Base-by-base conservation (phyloP, 495 filamentous ascomycete species). In the Aspergillus baeticus region DNA sequence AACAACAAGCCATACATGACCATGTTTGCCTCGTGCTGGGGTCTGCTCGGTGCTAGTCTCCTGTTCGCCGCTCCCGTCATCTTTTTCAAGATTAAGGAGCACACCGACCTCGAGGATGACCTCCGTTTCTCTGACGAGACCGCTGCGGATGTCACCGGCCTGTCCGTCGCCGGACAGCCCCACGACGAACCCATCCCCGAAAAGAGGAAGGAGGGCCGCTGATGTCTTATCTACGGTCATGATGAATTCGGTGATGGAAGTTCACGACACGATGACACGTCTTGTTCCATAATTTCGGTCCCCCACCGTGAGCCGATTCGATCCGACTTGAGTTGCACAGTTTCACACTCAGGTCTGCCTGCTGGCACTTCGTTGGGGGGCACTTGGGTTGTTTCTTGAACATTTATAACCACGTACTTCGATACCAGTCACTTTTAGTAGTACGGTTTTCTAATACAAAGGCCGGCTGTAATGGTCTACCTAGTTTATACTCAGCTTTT, bases 121-220 rank as follows among this genome's bases (percentile, higher is more conserved):
- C 73, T 96, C 29, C 85, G 84, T 61, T 92, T 90, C 72, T 89
- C 86, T 37, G 90, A 93, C 58, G 89, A 92, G 79, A 93, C 87
- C 7, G 55, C 65, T 36, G 60, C 64, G 44, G 73, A 77, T 21
- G 65, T 76, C 43, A 43, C 37, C 2, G 45, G 45, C 22, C 23
- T 57, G 26, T n/a, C 37, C 3, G 54, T 69, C 5, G 72, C 69
- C 20, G 52, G 62, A 10, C 54, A 57, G 8, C 55, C 65, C 26
- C 53, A 55, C 11, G 48, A 45, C 15, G 46, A 62, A 41, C 42
- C 58, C 0, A 51, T 50, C 7, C 55, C 61, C 17, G 65, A 70
- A 53, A 54, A 54, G 35, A 35, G 53, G 14, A 11, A 14, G n/a
- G 35, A 33, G 1, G 11, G 11, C 34, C 11, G 39, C 35, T 52